These are phyloP conservation scores for Jatropha multifida DNA, from an alignment of 441 rosid species.

Conservation along the genomic window DNA sequence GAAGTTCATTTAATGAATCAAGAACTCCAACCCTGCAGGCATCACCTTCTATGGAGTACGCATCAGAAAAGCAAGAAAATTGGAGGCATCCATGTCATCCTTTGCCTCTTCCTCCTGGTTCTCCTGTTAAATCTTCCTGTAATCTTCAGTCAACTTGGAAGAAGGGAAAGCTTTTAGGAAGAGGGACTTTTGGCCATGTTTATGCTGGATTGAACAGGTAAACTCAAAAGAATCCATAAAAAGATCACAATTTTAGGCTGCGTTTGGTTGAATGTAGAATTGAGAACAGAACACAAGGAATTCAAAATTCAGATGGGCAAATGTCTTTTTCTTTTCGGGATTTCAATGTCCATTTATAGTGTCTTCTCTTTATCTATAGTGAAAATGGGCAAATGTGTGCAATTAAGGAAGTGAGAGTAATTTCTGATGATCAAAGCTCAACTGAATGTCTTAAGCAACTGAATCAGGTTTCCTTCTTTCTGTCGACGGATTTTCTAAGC, in stretches of 20 bases:
- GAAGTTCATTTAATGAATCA: slow-evolving; percentile 1
- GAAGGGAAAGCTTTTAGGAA: slow-evolving; percentile 49
- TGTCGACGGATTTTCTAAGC: not conserved
- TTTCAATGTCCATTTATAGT: slow-evolving; percentile 2
- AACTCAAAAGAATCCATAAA: not conserved
- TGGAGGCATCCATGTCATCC: slow-evolving; percentile 35
- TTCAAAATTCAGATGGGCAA: no score
- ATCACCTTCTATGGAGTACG: not conserved
- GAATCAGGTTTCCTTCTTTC: slow-evolving; percentile 37
- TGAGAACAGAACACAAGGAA: no score
- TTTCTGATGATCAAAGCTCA: slow-evolving; percentile 63
- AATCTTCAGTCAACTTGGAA: slow-evolving; percentile 59
- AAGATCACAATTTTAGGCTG: no score
- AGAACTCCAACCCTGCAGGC: not conserved
- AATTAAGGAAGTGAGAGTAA: slow-evolving; percentile 55
- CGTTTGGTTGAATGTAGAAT: no score
- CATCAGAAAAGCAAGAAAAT: not conserved
- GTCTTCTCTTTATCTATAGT: slow-evolving; percentile 20
- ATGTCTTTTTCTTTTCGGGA: no score
- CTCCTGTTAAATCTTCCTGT: slow-evolving; percentile 42
- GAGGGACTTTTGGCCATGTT: slow-evolving; percentile 49
- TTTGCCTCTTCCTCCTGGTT: slow-evolving; percentile 59
- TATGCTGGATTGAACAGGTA: slow-evolving; percentile 45
- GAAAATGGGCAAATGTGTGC: slow-evolving; percentile 69
- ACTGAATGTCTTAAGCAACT: slow-evolving; percentile 61